Conservation (phyloP, 331 rosid genomes). For the Saraca asoca region DNA sequence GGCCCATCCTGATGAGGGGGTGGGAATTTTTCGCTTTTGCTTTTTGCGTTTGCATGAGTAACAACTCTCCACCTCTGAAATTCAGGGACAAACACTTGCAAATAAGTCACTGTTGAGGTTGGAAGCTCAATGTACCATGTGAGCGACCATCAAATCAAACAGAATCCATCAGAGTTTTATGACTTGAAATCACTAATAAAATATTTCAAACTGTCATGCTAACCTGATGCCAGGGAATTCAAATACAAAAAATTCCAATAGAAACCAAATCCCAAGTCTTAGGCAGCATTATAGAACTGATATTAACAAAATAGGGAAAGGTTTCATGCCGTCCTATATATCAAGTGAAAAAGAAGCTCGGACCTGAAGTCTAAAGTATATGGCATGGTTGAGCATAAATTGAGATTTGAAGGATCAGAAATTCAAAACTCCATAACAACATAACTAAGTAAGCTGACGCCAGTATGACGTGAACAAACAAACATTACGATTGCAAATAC, state of each 20-base stretch:
- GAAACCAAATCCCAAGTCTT: constrained; percentile 34
- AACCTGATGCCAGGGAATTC: constrained; percentile 42
- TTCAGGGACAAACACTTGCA: constrained; percentile 42
- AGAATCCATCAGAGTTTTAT: constrained; percentile 30
- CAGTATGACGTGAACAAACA: constrained; percentile 13
- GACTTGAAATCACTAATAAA: constrained; percentile 25
- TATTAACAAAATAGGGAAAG: background rate
- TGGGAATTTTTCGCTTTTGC: constrained; percentile 99
- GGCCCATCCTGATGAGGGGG: constrained; percentile 99
- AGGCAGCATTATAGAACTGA: constrained; percentile 20
- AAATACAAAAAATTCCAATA: constrained; percentile 28
- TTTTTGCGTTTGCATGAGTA: constrained; percentile 78
- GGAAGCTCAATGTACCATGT: constrained; percentile 36
- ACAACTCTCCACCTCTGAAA: constrained; percentile 90
- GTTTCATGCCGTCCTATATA: constrained; percentile 13
- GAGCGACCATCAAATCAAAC: constrained; percentile 31
- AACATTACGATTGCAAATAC: background rate
- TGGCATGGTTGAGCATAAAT: constrained; percentile 17
- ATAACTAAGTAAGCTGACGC: constrained; percentile 16
- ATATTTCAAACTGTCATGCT: constrained; percentile 33
- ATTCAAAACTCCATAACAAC: constrained; percentile 21
- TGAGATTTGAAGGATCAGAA: constrained; percentile 13
- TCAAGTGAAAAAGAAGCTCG: background rate
- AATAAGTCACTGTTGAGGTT: constrained; percentile 18
- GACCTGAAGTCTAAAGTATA: background rate